A percentile compares a stretch with the other conserved stretches of the same genome.
phyloP scores from a whole-genome alignment of 495 filamentous ascomycete genomes.

The Neurospora sp. region DNA sequence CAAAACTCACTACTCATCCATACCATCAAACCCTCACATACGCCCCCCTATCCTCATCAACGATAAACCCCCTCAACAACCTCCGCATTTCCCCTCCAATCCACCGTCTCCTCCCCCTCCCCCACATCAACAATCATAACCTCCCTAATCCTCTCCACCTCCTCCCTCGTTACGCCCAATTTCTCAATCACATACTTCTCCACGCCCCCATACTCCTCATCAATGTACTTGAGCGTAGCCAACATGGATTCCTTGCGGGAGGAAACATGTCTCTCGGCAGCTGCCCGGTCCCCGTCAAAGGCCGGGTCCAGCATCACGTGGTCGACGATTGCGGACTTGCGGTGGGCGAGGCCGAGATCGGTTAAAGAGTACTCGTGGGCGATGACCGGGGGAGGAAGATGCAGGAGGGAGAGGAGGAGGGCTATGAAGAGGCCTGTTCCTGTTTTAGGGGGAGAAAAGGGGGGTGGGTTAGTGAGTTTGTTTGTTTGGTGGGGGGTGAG shows the following conservation, averaged over 20 bases:
- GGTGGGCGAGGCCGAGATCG: constrained; percentile 38
- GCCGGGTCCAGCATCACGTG: constrained; percentile 32
- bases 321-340: constrained; percentile 33
- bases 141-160: constrained; percentile 36
- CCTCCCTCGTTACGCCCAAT: constrained; percentile 40
- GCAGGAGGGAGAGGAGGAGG: constrained; percentile 47
- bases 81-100: constrained; percentile 22
- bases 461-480: too few relatives aligned
- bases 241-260: constrained; percentile 47
- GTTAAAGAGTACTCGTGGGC: constrained; percentile 55
- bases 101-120: constrained; percentile 15
- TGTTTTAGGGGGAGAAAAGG: too few relatives aligned
- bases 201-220: constrained; percentile 43
- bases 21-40: too few relatives aligned
- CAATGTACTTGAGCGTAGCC: constrained; percentile 38
- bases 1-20: too few relatives aligned
- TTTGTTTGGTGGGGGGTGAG: too few relatives aligned
- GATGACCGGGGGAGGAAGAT: constrained; percentile 44
- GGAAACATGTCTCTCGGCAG: constrained; percentile 40
- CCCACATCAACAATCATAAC: constrained; percentile 34
- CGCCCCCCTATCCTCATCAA: neutral
- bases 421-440: constrained; percentile 52
- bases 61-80: constrained; percentile 1
- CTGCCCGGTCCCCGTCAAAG: constrained; percentile 31
- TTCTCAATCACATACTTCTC: constrained; percentile 45